Evolutionary conservation across 2,329 filamentous ascomycete species (phyloP).

Genomic region (Penicillium sp.): DNA sequence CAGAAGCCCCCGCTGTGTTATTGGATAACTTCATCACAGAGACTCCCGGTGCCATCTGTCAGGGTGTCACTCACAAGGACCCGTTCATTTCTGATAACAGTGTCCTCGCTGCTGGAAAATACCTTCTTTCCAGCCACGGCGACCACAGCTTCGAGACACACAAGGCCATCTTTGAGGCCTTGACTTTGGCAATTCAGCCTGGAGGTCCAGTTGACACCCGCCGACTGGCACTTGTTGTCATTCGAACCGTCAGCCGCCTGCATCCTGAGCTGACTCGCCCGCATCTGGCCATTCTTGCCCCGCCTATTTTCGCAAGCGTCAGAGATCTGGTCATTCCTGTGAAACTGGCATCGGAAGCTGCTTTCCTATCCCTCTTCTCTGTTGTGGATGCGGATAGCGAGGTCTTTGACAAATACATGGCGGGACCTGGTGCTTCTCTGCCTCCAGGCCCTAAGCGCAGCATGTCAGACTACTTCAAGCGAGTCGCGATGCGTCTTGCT

Average conservation of each 20-base stretch:
- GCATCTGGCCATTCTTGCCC: constrained; percentile 72
- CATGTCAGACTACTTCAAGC: constrained; percentile 96
- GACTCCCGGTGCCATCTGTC: constrained; percentile 67
- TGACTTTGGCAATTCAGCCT: constrained; percentile 69
- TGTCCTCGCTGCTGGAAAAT: constrained; percentile 86
- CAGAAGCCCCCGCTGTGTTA: constrained; percentile 69
- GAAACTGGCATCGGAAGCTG: constrained; percentile 89
- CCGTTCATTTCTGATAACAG: constrained; percentile 82
- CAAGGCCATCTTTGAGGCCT: constrained; percentile 72
- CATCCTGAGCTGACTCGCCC: constrained; percentile 75
- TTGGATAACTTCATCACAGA: constrained; percentile 66
- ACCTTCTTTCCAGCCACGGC: constrained; percentile 60
- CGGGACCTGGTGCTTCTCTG: constrained; percentile 59
- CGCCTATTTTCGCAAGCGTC: constrained; percentile 81
- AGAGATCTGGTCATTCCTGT: constrained; percentile 89
- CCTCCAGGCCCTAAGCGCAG: constrained; percentile 70
- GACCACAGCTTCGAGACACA: constrained; percentile 64
- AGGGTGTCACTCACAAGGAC: constrained; percentile 70
- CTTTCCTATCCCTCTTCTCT: constrained; percentile 83
- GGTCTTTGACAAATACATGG: constrained; percentile 88
- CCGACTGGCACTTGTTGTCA: constrained; percentile 75
- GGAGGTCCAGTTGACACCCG: constrained; percentile 76
- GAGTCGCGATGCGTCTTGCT: constrained; percentile 79
- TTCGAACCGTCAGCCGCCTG: constrained; percentile 75
- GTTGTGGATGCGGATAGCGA: constrained; percentile 80